Conservation (phyloP, 176 grass and related monocot genomes). For the Oryza punctata region DNA sequence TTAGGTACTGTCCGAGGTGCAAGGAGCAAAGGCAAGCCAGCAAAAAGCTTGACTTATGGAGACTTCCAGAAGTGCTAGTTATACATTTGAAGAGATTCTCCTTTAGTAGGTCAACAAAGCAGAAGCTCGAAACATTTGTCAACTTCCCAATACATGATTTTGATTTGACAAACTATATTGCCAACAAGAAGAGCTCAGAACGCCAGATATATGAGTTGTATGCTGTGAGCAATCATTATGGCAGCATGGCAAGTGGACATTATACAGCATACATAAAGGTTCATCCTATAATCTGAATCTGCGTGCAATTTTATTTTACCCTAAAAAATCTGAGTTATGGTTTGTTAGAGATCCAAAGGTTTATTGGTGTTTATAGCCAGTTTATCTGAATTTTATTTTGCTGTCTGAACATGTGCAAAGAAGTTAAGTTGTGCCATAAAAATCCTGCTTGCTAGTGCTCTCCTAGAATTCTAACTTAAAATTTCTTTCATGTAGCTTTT, state of each 20-base stretch:
- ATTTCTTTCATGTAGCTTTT: constrained; percentile 68
- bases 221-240: constrained; percentile 96
- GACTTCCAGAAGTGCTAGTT: constrained; percentile 94
- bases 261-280: constrained; percentile 99
- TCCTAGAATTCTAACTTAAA: constrained; percentile 26
- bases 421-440: background rate
- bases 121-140: constrained; percentile 93
- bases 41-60: constrained; percentile 99
- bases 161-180: constrained; percentile 98
- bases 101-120: constrained; percentile 91
- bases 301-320: constrained; percentile 3
- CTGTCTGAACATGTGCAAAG: background rate
- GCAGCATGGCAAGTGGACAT: constrained; percentile 97
- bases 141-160: constrained; percentile 95
- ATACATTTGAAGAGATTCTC: constrained; percentile 99
- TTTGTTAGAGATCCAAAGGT: background rate
- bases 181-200: constrained; percentile 73
- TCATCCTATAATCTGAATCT: constrained; percentile 15
- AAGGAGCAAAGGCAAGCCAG: constrained; percentile 98
- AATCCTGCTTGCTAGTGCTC: constrained; percentile 17
- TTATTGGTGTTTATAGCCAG: constrained; percentile 17
- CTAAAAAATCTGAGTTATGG: background rate
- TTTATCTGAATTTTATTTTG: background rate
- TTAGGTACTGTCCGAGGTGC: constrained; percentile 95
- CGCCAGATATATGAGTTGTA: constrained; percentile 81